Base-by-base conservation (phyloP, 177 flowering plant species). In the Vitis hybrid region DNA sequence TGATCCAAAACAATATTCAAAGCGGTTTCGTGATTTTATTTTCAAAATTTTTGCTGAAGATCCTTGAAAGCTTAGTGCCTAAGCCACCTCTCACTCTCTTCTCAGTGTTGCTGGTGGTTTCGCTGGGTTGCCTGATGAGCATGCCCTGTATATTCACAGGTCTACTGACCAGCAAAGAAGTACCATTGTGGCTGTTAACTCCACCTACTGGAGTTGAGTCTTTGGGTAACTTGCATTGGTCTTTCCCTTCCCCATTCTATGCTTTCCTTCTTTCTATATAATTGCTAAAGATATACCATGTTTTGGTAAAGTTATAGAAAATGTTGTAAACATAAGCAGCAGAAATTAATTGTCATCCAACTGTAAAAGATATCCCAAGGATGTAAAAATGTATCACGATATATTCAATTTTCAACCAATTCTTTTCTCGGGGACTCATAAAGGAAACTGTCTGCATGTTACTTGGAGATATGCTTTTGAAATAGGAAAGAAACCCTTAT, bases 11-110 rank as follows among this genome's bases (percentile, higher is more conserved):
- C 88, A 75, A 28, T 87, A 87, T 57, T 82, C 89, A 7, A 82
- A 65, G 71, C 82, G 90, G 1, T 87, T 87, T 59, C 87, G 90
- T 8, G 86, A 87, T 65, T 87, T 87, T 70, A 78, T 85, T 12
- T 75, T 72, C 73, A 82, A 60, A 20, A 62, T 81, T 1, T 87
- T 87, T 47, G 22, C 63, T 1, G 87, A 87, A 75, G 87, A 85
- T 64, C 15, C 15, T 18, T 79, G 68, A 69, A 56, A 53, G 3
- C 13, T 55, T 31, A 28, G 62, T 7, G 5, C 14, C 28, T 70
- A 2, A 53, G 14, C 44, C 15, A 28, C 31, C 31, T 28, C 31
- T 28, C 31, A 28, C 31, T 28, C 31, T 24, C 28, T 24, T 24
- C 31, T 28, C 31, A 28, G 31, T 28, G 31, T 28, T 28, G 31